phyloP scores from a whole-genome alignment of 805 yeast genomes.

The Metschnikowia continentalis region DNA sequence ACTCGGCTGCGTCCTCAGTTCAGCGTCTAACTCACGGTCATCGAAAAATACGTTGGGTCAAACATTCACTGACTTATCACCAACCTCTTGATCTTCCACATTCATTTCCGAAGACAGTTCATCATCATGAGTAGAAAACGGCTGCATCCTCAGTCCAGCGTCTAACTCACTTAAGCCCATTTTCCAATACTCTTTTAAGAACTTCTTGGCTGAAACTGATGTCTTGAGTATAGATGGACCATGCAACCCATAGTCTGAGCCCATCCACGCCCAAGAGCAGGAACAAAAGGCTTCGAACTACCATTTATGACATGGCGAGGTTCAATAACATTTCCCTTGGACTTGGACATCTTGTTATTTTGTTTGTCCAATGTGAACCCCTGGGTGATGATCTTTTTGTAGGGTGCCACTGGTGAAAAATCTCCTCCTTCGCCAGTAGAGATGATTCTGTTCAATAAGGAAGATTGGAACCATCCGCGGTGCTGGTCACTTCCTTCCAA shows the following conservation, averaged over 20 bases:
- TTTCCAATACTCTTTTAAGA: slow-evolving; percentile 71
- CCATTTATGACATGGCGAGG: slow-evolving; percentile 72
- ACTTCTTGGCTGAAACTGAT: slow-evolving; percentile 70
- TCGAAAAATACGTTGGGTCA: too few species aligned
- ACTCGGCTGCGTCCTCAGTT: too few species aligned
- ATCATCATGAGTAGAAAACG: too few species aligned
- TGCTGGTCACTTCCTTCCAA: slow-evolving; percentile 98
- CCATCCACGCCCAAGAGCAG: slow-evolving; percentile 88
- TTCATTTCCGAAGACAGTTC: too few species aligned
- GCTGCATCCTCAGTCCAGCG: too few species aligned
- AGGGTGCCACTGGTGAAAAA: slow-evolving; percentile 51
- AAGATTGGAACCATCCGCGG: slow-evolving; percentile 98
- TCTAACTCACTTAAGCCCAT: slow-evolving; percentile 75
- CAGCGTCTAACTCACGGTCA: too few species aligned
- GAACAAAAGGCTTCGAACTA: slow-evolving; percentile 38
- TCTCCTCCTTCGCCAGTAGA: slow-evolving; percentile 42
- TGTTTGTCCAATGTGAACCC: slow-evolving; percentile 88
- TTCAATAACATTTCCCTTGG: slow-evolving; percentile 74
- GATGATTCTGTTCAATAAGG: slow-evolving; percentile 71
- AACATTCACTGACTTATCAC: too few species aligned
- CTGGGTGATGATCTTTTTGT: slow-evolving; percentile 74
- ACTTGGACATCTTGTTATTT: slow-evolving; percentile 90
- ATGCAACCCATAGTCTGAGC: slow-evolving; percentile 84
- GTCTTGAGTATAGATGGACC: slow-evolving; percentile 80
- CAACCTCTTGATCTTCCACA: too few species aligned